These are phyloP conservation scores for Fraxinus paxiana DNA, from an alignment of 305 asterid genomes.

Conservation along the genomic window DNA sequence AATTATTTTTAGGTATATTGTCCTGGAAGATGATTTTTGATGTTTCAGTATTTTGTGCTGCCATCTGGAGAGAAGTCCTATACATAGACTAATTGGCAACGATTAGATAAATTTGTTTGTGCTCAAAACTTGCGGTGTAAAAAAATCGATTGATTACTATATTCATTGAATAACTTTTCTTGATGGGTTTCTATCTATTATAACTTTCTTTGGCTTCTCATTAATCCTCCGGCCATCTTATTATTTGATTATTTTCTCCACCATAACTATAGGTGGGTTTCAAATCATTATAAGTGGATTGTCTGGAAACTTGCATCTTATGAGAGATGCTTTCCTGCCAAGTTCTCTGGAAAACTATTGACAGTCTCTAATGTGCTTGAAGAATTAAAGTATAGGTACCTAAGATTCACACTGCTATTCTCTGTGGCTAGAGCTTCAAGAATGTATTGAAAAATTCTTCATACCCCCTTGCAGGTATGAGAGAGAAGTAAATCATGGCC, in stretches of 20 bases:
- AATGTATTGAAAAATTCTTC: slow-evolving; percentile 18
- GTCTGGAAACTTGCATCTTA: slow-evolving; percentile 91
- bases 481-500: slow-evolving; percentile 86
- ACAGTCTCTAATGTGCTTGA: slow-evolving; percentile 74
- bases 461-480: slow-evolving; percentile 56
- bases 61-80: slow-evolving; percentile 9
- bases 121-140: not conserved
- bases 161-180: slow-evolving; percentile 10
- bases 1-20: not conserved
- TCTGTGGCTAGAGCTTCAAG: slow-evolving; percentile 20
- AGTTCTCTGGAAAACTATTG: slow-evolving; percentile 62
- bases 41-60: slow-evolving; percentile 4
- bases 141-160: slow-evolving; percentile 3
- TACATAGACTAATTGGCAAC: not conserved
- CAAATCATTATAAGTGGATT: slow-evolving; percentile 90
- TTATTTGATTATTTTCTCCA: slow-evolving; percentile 8
- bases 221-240: not conserved
- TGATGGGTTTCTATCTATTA: slow-evolving; percentile 12
- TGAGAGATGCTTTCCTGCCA: slow-evolving; percentile 75
- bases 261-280: slow-evolving; percentile 63
- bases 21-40: slow-evolving; percentile 2
- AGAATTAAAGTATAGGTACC: slow-evolving; percentile 76
- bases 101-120: not conserved
- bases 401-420: slow-evolving; percentile 14
- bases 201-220: not conserved